Evolutionary conservation across 2,329 filamentous ascomycete species (phyloP).

Genomic region (Stemphylium vesicarium): DNA sequence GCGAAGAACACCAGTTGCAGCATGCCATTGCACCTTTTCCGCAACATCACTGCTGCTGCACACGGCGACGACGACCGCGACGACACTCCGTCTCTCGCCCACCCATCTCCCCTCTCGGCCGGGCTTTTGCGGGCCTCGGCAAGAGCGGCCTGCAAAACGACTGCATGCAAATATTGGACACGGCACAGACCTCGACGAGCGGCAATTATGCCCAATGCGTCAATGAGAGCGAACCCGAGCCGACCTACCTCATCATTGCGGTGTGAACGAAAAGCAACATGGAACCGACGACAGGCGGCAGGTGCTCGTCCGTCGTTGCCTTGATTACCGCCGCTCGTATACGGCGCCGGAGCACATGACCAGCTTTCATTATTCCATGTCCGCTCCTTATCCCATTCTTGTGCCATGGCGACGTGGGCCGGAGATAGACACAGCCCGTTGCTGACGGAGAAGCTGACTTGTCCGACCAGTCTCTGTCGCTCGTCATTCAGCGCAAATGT

Average conservation of each 20-base stretch:
- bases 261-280: conserved; percentile 30
- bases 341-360: no score
- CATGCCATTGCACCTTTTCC: no score
- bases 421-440: neutral
- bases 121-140: conserved; percentile 25
- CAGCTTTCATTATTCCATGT: neutral
- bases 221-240: conserved; percentile 28
- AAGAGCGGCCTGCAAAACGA: conserved; percentile 30
- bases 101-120: conserved; percentile 11
- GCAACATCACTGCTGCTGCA: neutral
- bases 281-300: conserved; percentile 13
- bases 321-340: neutral
- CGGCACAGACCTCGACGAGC: conserved; percentile 39
- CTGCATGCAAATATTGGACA: conserved; percentile 45
- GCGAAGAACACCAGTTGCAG: neutral
- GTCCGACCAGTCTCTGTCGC: conserved; percentile 10
- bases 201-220: conserved; percentile 39
- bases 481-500: conserved; percentile 22
- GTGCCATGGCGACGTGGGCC: neutral
- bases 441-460: conserved; percentile 12
- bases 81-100: neutral
- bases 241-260: conserved; percentile 20
- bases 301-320: neutral
- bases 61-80: neutral
- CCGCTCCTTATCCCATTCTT: neutral